Percentiles rank a stretch among this genome's conserved stretches.
phyloP scores from a whole-genome alignment of 192 early-diverging fungal species.

The Linnemannia zychae region DNA sequence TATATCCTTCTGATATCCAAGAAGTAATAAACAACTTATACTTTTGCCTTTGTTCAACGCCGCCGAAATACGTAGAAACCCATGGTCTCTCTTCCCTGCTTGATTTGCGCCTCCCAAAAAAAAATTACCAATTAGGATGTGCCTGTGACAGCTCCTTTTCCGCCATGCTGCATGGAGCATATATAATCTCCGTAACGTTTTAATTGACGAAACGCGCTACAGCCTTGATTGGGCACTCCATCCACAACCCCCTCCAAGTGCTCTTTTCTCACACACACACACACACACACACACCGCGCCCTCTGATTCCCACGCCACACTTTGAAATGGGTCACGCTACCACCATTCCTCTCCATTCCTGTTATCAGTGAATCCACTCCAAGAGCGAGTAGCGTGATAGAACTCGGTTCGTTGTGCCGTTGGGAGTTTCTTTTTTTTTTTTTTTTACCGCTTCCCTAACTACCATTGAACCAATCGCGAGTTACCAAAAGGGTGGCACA shows the following conservation, averaged over 20 bases:
- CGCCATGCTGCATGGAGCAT: neutral
- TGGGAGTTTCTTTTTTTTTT: no score
- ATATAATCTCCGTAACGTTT: no score
- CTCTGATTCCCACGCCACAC: no score
- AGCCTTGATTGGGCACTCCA: neutral
- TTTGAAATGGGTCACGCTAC: no score
- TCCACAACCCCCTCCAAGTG: neutral
- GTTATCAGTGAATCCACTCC: no score
- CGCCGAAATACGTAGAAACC: neutral
- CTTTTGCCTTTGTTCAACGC: neutral
- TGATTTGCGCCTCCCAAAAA: no score
- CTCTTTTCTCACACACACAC: neutral
- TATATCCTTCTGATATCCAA: no score
- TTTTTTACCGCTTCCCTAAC: neutral
- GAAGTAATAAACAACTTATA: no score
- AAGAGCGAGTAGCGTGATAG: no score
- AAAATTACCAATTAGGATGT: neutral
- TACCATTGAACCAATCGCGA: neutral
- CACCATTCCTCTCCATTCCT: neutral
- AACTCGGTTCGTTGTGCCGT: no score
- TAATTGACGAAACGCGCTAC: neutral
- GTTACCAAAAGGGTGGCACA: neutral
- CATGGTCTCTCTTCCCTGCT: neutral
- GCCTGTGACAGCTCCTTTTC: neutral
- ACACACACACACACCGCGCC: neutral